phyloP scores from a whole-genome alignment of 495 filamentous ascomycete species.

The Neurospora sp. region DNA sequence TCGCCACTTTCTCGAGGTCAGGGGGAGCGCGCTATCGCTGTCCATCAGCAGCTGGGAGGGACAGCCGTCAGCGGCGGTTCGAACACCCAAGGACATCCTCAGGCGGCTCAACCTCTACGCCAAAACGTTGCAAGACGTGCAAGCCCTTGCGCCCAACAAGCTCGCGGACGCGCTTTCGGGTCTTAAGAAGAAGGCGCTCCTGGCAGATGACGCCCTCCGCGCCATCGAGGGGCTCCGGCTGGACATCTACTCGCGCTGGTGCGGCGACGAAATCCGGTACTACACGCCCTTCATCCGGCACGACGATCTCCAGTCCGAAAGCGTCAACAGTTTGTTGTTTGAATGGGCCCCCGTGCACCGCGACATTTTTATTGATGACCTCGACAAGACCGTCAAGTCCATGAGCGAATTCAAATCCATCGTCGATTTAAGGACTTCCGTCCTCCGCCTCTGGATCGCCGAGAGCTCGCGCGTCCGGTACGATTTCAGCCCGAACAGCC shows the following conservation, averaged over 20 bases:
- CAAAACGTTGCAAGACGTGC: slow-evolving; percentile 66
- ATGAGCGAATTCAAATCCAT: slow-evolving; percentile 56
- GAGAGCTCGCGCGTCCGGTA: slow-evolving; percentile 36
- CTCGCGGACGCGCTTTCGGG: slow-evolving; percentile 59
- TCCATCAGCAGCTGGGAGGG: slow-evolving; percentile 38
- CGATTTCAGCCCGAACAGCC: slow-evolving; percentile 39
- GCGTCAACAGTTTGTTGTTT: slow-evolving; percentile 55
- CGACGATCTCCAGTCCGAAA: slow-evolving; percentile 59
- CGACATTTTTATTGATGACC: slow-evolving; percentile 47
- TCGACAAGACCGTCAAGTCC: slow-evolving; percentile 44
- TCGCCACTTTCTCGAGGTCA: slow-evolving; percentile 67
- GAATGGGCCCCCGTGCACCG: slow-evolving; percentile 69
- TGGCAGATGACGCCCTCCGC: slow-evolving; percentile 57
- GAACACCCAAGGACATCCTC: slow-evolving; percentile 39
- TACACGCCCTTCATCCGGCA: slow-evolving; percentile 88
- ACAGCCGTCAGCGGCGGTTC: slow-evolving; percentile 13
- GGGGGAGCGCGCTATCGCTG: slow-evolving; percentile 53
- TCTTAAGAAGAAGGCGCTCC: slow-evolving; percentile 58
- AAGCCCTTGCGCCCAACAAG: slow-evolving; percentile 58
- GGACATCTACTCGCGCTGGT: slow-evolving; percentile 74
- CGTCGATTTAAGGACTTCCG: slow-evolving; percentile 54
- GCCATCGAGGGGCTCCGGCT: slow-evolving; percentile 61
- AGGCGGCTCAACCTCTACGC: slow-evolving; percentile 62
- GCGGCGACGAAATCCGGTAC: slow-evolving; percentile 69
- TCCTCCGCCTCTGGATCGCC: slow-evolving; percentile 66